Evolutionary conservation across 164 flowering plant genomes (phyloP).

Genomic region (Magnolia officinalis): DNA sequence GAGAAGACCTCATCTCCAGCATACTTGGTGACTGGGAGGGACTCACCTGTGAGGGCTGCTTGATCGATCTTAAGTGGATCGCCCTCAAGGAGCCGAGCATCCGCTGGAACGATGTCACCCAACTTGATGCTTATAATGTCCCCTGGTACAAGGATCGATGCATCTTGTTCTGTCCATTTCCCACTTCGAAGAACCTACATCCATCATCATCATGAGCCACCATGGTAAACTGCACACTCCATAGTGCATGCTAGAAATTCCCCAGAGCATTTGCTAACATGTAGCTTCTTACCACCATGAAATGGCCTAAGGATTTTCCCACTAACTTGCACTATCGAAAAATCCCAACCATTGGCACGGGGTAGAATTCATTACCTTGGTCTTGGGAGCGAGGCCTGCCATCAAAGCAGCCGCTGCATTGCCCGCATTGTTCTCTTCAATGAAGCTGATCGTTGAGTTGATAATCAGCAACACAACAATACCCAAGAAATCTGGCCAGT

Average conservation of each 20-base stretch:
- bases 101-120: slow-evolving; percentile 90
- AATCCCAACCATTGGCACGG: not conserved
- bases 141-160: slow-evolving; percentile 79
- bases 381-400: slow-evolving; percentile 91
- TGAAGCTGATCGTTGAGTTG: slow-evolving; percentile 87
- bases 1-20: slow-evolving; percentile 74
- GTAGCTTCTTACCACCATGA: not conserved
- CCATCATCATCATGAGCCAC: not conserved
- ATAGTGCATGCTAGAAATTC: not conserved
- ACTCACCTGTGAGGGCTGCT: slow-evolving; percentile 84
- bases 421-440: slow-evolving; percentile 91
- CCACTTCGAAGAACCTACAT: slow-evolving; percentile 65
- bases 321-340: not conserved
- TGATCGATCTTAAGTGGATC: slow-evolving; percentile 94
- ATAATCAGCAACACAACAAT: slow-evolving; percentile 61
- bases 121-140: slow-evolving; percentile 77
- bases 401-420: slow-evolving; percentile 89
- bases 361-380: slow-evolving; percentile 42
- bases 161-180: slow-evolving; percentile 75
- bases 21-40: slow-evolving; percentile 67
- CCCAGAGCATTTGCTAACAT: not conserved
- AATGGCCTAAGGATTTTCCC: not conserved
- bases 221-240: not conserved
- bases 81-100: slow-evolving; percentile 84
- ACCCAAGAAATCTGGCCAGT: slow-evolving; percentile 85